Evolutionary conservation across 2,329 filamentous ascomycete genomes (phyloP), one percentile per base, ranked within the genome.

Genomic region (Apiospora hydei): DNA sequence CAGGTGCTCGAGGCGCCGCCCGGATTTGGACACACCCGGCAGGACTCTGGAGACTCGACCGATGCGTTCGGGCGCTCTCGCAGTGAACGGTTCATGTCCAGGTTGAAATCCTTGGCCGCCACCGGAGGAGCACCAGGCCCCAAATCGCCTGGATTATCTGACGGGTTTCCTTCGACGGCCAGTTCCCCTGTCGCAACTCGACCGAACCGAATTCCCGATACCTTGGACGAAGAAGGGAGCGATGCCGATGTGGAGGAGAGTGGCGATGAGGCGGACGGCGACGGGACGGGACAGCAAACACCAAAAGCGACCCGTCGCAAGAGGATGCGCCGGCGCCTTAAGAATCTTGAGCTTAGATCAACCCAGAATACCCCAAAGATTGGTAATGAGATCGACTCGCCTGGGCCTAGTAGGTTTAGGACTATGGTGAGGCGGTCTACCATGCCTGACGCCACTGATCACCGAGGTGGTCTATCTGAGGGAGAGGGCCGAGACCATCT

Each of bases 201-300:
- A 51, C 77, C 81, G 30, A 83, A 85, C 67, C 84, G 85, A 71
- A 84, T 90, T 74, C 88, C 88, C 13, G 84, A 87, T 26, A 89
- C 87, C 0, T 80, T 90, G 11, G 82, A 85, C 61, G 84, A 84
- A 38, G 88, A 87, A 74, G 90, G 89, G 26, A 93, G 91, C 80
- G 94, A 95, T 80, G 90, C 93, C 0, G 94, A 96, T 80, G 94
- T 92, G 1, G 95, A 97, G 80, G 94, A 96, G 79, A 97, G 94
- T 64, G 93, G 91, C 0, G 94, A 95, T 70, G 95, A 98, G 79
- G 88, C n/a, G 88, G 24, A 83, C 84, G 24, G 77, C 82, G n/a
- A 79, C 83, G 18, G 84, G 74, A 85, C 70, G 78, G 82, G 41
- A 77, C 26, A 57, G n/a, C 69, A 41, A 30, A 26, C 18, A 7